Evolutionary conservation across 129 eudicot genomes (phyloP), one percentile per base, ranked within the genome.

Genomic region (Flaveria trinervia): DNA sequence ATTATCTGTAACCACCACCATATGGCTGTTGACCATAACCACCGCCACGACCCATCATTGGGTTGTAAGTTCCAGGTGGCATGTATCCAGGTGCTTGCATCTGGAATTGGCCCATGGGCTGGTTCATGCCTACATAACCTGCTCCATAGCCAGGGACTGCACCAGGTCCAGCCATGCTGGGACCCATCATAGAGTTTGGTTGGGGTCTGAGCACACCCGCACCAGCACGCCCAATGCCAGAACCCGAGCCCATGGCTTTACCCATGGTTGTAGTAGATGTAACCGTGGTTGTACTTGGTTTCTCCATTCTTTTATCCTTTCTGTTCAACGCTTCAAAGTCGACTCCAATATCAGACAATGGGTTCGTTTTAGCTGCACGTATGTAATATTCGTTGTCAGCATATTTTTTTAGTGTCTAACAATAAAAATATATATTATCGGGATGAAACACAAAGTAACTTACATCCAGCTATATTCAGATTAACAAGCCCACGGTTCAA

Each of bases 191-290:
- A 71, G 92, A 83, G 82, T 87, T 92, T 4, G 85, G 83, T 52
- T 81, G 79, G 59, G 92, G 84, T 88, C 97, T 85, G 17, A 89
- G 79, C 70, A 85, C 88, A 81, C 90, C 84, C 1, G 84, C 93
- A 75, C 96, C 93, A 56, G 94, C 92, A 73, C 96, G 96, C 3
- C 99, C 99, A 43, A 89, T 85, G 59, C 99, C 99, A 80, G 97
- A 75, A 79, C 99, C 99, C 12, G 97, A 92, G 45, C 99, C 99
- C 99, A 95, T 95, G 44, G 99, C 99, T 84, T 92, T 95, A 69
- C 99, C 99, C 99, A 95, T 95, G 71, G 82, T 59, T 44, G 92
- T 77, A 13, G 83, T 92, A 3, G 97, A 91, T 16, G 82, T 76
- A 68, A 74, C 82, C 3, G 97, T 80, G 14, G 84, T 46, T 72